These are phyloP conservation scores for Saccharomycopsis guyanensis DNA, from an alignment of 805 yeast species.

Conservation along the genomic window DNA sequence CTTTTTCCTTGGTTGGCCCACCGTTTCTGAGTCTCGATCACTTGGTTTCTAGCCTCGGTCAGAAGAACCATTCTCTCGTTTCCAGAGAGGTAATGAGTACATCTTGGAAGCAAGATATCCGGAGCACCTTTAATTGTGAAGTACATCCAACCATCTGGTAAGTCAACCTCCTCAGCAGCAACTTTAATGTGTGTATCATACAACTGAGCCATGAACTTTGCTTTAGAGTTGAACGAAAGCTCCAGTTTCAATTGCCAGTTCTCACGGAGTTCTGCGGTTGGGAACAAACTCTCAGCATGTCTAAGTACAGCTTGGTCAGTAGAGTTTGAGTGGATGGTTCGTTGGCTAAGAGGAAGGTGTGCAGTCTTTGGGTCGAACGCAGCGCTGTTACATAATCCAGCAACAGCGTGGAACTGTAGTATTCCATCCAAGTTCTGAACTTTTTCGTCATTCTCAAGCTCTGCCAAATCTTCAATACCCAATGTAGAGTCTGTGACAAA, in stretches of 20 bases:
- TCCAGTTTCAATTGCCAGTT: constrained; percentile 27
- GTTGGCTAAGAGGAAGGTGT: constrained; percentile 22
- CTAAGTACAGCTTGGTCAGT: constrained; percentile 39
- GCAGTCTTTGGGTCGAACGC: constrained; percentile 7
- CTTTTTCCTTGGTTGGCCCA: constrained; percentile 35
- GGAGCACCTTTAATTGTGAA: constrained; percentile 39
- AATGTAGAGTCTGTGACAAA: constrained; percentile 27
- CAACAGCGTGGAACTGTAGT: constrained; percentile 26
- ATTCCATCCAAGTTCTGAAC: constrained; percentile 19
- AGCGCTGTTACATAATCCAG: constrained; percentile 33
- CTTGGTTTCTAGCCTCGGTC: constrained; percentile 23
- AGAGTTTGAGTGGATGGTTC: constrained; percentile 36
- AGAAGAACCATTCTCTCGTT: constrained; percentile 22
- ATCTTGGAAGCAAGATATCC: constrained; percentile 32
- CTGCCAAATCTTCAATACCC: constrained; percentile 17
- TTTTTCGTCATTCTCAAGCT: neutral
- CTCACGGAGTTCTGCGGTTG: constrained; percentile 14
- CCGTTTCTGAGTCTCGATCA: constrained; percentile 26
- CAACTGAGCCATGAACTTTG: constrained; percentile 35
- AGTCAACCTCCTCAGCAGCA: constrained; percentile 9
- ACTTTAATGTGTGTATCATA: constrained; percentile 14
- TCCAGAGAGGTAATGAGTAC: constrained; percentile 23
- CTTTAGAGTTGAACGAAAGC: constrained; percentile 39
- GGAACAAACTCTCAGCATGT: constrained; percentile 28
- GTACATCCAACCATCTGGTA: constrained; percentile 10